A percentile compares a stretch with the other conserved stretches of the same genome.
Conservation (phyloP, 176 grass and related monocot genomes). For the Oryza meridionalis region DNA sequence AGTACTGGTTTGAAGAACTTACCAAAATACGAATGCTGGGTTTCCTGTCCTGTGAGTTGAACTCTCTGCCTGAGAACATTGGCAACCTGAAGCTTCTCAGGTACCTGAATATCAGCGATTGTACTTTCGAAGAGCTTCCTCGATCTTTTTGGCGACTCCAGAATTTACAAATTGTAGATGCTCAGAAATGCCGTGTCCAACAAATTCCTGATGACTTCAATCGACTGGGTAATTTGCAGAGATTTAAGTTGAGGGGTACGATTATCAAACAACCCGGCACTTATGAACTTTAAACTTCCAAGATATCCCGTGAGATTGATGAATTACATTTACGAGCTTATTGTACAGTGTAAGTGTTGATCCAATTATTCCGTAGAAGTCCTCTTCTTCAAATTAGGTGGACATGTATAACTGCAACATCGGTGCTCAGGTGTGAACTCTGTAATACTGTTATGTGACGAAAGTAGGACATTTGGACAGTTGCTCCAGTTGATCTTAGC, state of each 20-base stretch:
- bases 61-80: neutral
- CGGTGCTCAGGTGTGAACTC: too few species aligned
- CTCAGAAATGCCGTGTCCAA: neutral
- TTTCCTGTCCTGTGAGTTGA: neutral
- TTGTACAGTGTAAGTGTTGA: too few species aligned
- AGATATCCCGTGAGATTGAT: neutral
- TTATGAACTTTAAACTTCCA: neutral
- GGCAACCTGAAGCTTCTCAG: neutral
- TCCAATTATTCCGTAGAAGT: too few species aligned
- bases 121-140: neutral
- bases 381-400: too few species aligned
- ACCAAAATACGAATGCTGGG: neutral
- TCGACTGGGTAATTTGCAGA: neutral
- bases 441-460: too few species aligned
- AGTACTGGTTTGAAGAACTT: neutral
- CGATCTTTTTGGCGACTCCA: neutral
- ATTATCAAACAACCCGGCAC: neutral
- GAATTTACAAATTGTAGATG: neutral
- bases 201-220: neutral
- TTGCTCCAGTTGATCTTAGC: too few species aligned
- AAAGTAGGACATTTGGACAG: too few species aligned
- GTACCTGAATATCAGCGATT: neutral
- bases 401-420: too few species aligned
- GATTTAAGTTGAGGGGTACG: neutral
- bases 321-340: too few species aligned